phyloP scores from a whole-genome alignment of 805 yeast genomes.

The Candida parachauliodes region DNA sequence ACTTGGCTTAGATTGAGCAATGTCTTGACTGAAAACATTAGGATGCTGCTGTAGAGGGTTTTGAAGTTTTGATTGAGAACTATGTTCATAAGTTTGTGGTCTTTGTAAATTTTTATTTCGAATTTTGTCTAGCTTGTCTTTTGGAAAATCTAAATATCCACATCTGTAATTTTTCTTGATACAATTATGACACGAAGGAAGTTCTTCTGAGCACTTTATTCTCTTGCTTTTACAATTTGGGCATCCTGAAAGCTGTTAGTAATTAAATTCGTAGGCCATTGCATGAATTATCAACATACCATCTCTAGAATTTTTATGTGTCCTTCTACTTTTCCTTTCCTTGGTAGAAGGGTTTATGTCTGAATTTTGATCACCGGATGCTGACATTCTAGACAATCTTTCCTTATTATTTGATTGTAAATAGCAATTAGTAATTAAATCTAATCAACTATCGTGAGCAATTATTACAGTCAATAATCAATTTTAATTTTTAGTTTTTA shows the following conservation, averaged over 20 bases:
- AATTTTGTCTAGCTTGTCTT: constrained; percentile 33
- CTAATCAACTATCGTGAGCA: too few relatives aligned
- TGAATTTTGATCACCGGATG: not conserved
- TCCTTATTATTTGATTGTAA: too few relatives aligned
- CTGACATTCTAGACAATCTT: not conserved
- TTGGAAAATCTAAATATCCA: constrained; percentile 40
- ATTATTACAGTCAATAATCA: too few relatives aligned
- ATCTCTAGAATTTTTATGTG: constrained; percentile 37
- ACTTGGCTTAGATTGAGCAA: not conserved
- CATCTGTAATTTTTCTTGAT: constrained; percentile 34
- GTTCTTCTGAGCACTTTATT: constrained; percentile 42
- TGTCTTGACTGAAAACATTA: not conserved
- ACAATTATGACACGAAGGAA: constrained; percentile 40
- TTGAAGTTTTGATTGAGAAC: not conserved
- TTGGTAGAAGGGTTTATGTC: not conserved
- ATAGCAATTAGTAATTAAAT: too few relatives aligned
- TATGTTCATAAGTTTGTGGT: not conserved
- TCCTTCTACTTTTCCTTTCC: constrained; percentile 31
- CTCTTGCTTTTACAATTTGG: constrained; percentile 43
- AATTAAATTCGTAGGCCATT: too few relatives aligned
- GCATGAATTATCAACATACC: constrained; percentile 21
- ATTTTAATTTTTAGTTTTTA: too few relatives aligned
- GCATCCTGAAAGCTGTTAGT: constrained; percentile 23
- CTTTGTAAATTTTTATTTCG: constrained; percentile 29
- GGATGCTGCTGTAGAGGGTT: too few relatives aligned